phyloP scores from a whole-genome alignment of 805 yeast species.

The Myxozyma udenii region DNA sequence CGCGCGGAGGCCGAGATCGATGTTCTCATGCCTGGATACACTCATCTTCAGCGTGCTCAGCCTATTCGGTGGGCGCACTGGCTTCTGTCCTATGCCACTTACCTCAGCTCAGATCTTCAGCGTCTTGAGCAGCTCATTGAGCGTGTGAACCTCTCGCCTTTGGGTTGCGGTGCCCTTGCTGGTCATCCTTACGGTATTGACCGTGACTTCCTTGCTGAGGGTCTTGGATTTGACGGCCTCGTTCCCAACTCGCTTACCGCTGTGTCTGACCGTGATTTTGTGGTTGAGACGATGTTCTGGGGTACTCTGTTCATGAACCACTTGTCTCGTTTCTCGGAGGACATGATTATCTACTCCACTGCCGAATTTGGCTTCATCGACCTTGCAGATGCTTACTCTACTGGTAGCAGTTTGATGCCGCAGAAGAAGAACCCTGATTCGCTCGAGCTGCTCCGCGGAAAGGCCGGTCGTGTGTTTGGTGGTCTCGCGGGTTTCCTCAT shows the following conservation, averaged over 20 bases:
- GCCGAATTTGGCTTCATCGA: slow-evolving; percentile 95
- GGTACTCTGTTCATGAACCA: slow-evolving; percentile 92
- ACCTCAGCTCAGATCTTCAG: slow-evolving; percentile 84
- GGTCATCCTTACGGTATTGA: slow-evolving; percentile 99
- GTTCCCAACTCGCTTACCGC: slow-evolving; percentile 97
- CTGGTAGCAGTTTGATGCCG: slow-evolving; percentile 98
- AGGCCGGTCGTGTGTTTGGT: slow-evolving; percentile 96
- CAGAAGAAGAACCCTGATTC: slow-evolving; percentile 99
- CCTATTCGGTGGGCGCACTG: slow-evolving; percentile 99
- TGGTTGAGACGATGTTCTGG: slow-evolving; percentile 95
- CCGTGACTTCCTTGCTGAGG: slow-evolving; percentile 79
- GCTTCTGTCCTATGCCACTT: slow-evolving; percentile 92
- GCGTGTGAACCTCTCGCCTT: slow-evolving; percentile 83
- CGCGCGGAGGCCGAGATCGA: slow-evolving; percentile 87
- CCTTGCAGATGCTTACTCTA: slow-evolving; percentile 95
- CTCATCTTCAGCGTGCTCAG: slow-evolving; percentile 97
- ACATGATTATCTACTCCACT: slow-evolving; percentile 89
- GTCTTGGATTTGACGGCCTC: slow-evolving; percentile 75
- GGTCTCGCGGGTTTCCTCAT: slow-evolving; percentile 91
- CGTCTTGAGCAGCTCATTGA: slow-evolving; percentile 75
- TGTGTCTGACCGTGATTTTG: slow-evolving; percentile 96
- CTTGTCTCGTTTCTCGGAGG: slow-evolving; percentile 90
- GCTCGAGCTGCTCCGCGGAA: slow-evolving; percentile 90
- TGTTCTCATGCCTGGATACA: slow-evolving; percentile 97
- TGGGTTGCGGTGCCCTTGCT: slow-evolving; percentile 97